Evolutionary conservation across 2,329 filamentous ascomycete genomes (phyloP), one percentile per base, ranked within the genome.

Genomic region (Penicillium sp.): DNA sequence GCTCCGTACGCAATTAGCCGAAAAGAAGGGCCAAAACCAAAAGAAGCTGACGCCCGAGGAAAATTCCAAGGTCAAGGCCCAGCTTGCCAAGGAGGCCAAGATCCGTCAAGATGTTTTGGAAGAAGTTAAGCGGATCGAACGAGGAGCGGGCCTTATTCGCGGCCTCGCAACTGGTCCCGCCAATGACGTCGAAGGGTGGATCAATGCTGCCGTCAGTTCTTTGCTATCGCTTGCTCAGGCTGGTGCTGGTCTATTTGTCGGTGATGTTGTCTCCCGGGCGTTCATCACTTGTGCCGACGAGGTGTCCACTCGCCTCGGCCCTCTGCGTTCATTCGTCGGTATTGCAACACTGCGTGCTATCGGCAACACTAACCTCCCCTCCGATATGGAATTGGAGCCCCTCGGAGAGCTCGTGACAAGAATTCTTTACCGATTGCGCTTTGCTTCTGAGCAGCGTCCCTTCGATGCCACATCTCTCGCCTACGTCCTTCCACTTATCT

Each of bases 11-110:
- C 91, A 97, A 66, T 76, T 99, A 39, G 92, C 92, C n/a, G 83
- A 90, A 70, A 99, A 97, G 79, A 96, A 93, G 73, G 93, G 93
- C 1, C 73, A 77, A 44, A 85, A 89, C 58, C 86, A 91, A 66
- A 93, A 92, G 78, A 99, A 97, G 75, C 84, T 97, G 10, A 94
- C 90, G 0, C 77, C 90, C 0, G 94, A 97, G 35, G 93, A 99
- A 68, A 88, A 88, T 63, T 84, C 88, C 31, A 97, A 96, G 74
- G 89, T 97, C 55, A 93, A 94, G 50, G 88, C 90, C 7, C 94
- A 99, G 68, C 79, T 97, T 26, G 88, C 85, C 57, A 97, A 96
- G 74, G 94, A 99, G 73, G 80, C 88, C 1, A 82, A 81, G 47
- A 94, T 97, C 55, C 86, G 94, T 39, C 78, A 84, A 54, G 82